Percentiles rank a stretch among this genome's conserved stretches.
Conservation (phyloP, 2,329 filamentous ascomycete genomes). For the Penicillium sp. region DNA sequence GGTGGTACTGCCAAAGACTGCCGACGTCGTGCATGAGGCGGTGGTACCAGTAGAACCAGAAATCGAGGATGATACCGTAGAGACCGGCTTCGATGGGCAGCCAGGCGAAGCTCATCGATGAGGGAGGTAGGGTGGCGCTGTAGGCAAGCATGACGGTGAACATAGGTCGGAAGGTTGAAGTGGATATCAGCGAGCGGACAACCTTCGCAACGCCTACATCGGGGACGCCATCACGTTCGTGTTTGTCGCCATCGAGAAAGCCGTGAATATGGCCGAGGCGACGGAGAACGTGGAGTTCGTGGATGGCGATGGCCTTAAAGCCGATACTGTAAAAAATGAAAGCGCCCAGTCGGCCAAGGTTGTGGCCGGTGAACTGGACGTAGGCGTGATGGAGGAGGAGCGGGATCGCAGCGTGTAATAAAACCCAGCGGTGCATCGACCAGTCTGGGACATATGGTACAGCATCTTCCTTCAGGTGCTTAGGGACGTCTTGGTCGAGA, state of each 20-base stretch:
- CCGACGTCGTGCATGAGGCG: slow-evolving; percentile 30
- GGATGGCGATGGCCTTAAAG: slow-evolving; percentile 31
- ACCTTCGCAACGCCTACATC: slow-evolving; percentile 32
- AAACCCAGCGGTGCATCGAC: slow-evolving; percentile 31
- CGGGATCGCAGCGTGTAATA: slow-evolving; percentile 27
- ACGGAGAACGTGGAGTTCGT: slow-evolving; percentile 30
- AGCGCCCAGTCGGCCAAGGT: slow-evolving; percentile 22
- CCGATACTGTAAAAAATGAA: slow-evolving; percentile 26
- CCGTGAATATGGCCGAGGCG: slow-evolving; percentile 29
- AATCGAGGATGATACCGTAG: slow-evolving; percentile 32
- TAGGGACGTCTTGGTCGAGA: slow-evolving; percentile 25
- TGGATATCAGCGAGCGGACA: slow-evolving; percentile 27
- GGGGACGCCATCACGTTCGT: slow-evolving; percentile 31
- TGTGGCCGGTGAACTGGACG: slow-evolving; percentile 25
- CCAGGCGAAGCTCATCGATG: slow-evolving; percentile 26
- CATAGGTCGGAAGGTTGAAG: slow-evolving; percentile 30
- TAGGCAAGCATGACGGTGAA: slow-evolving; percentile 31
- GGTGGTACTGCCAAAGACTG: slow-evolving; percentile 30
- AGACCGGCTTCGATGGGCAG: slow-evolving; percentile 26
- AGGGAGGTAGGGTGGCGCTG: slow-evolving; percentile 16
- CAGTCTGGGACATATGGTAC: slow-evolving; percentile 29
- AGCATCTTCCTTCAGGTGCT: slow-evolving; percentile 25
- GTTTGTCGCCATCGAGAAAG: slow-evolving; percentile 33
- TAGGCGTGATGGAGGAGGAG: slow-evolving; percentile 29
- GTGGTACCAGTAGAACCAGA: slow-evolving; percentile 36